These are phyloP conservation scores for Magnusiomyces suaveolens DNA, from an alignment of 1,139 yeast species.

Conservation along the genomic window DNA sequence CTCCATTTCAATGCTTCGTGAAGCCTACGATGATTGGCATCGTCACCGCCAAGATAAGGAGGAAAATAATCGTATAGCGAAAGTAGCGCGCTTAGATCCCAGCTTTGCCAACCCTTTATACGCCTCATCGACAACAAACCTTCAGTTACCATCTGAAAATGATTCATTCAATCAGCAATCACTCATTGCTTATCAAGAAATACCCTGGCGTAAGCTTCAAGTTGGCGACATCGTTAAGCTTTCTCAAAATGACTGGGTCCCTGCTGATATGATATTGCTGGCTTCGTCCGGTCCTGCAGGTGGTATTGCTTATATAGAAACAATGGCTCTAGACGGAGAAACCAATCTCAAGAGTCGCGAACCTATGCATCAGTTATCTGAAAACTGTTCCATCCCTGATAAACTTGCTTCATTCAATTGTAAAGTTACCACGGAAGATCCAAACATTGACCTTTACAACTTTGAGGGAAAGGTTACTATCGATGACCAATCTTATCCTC, in stretches of 20 bases:
- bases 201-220: conserved; percentile 60
- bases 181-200: conserved; percentile 31
- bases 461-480: conserved; percentile 64
- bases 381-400: conserved; percentile 40
- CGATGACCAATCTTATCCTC: conserved; percentile 40
- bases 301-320: conserved; percentile 77
- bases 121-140: conserved; percentile 1
- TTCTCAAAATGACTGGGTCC: conserved; percentile 79
- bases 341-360: conserved; percentile 71
- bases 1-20: conserved; percentile 83
- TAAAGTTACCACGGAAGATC: conserved; percentile 64
- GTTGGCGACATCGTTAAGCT: conserved; percentile 79
- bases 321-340: conserved; percentile 97
- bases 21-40: conserved; percentile 87
- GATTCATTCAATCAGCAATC: conserved; percentile 8
- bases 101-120: background rate
- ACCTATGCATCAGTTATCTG: conserved; percentile 56
- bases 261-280: conserved; percentile 74
- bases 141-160: background rate
- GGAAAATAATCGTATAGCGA: conserved; percentile 61
- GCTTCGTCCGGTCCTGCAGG: conserved; percentile 51
- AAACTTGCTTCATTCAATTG: conserved; percentile 46
- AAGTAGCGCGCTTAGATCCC: conserved; percentile 28
- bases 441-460: conserved; percentile 81
- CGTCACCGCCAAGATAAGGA: conserved; percentile 77